These are phyloP conservation scores for Panicum miliaceum DNA, from an alignment of 176 grass and related monocot species.

Conservation along the genomic window DNA sequence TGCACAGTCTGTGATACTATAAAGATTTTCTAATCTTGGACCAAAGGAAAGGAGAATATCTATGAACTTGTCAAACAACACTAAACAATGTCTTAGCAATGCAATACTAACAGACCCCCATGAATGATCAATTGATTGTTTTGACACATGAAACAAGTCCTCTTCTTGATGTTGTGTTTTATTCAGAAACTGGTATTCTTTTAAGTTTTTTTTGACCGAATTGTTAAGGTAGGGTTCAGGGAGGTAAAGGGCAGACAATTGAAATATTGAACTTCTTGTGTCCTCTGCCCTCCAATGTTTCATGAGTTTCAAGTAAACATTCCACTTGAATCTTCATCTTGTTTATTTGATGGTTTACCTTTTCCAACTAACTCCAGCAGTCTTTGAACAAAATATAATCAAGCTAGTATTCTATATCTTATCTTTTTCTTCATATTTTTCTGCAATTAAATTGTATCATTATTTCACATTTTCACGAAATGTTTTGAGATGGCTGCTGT, in stretches of 20 bases:
- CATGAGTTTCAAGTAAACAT: constrained; percentile 1
- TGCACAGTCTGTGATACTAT: not conserved
- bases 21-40: not conserved
- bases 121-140: not conserved
- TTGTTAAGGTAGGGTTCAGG: not conserved
- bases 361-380: not conserved
- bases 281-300: not conserved
- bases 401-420: not conserved
- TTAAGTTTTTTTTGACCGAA: not conserved
- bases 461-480: not conserved
- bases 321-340: not conserved
- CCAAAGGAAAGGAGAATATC: not conserved
- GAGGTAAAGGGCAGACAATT: not conserved
- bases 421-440: not conserved
- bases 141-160: not conserved
- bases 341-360: not conserved
- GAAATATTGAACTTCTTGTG: not conserved
- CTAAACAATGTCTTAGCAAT: not conserved
- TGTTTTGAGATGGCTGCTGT: not conserved
- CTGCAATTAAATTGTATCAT: not conserved
- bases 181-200: not conserved
- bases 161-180: not conserved
- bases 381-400: not conserved
- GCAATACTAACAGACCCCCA: no score
- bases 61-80: not conserved